Evolutionary conservation across 352 stramenopile species (phyloP), one percentile per base, ranked within the genome.

Genomic region (Globisporangium viniferum): DNA sequence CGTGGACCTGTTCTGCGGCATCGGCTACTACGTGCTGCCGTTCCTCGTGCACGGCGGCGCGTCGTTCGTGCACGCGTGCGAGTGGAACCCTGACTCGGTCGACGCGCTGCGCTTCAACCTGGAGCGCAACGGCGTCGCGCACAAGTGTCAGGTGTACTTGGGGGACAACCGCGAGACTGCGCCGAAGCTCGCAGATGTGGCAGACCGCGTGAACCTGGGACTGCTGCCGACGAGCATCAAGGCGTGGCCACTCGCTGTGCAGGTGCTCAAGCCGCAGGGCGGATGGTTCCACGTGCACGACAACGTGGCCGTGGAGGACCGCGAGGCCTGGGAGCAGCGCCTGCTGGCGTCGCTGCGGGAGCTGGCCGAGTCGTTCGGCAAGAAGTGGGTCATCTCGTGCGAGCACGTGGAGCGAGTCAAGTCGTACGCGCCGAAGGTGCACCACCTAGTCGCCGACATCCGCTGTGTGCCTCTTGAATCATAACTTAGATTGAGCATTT

Each of bases 11-110:
- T 99, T 98, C 67, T 96, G 93, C 44, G 97, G 97, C n/a, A 99
- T 99, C 74, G 97, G 97, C 15, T 99, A 99, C 74, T 99, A 99
- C 69, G 95, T 98, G 31, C 75, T 99, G 22, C 97, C 96, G 0
- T 98, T 98, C 59, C 79, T 98, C 5, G 83, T 98, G 51, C 85
- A 98, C 67, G 95, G 91, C 41, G 88, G 90, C 10, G 95, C 93
- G 2, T 70, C 75, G 3, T 89, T 97, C 62, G 91, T 99, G 2
- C 90, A 97, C 62, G 92, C 94, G 18, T 98, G 94, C 67, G 97
- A 99, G 74, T 99, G 95, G 96, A 99, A 99, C 67, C 87, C 92
- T 2, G 82, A 98, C 78, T 98, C 96, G 48, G 80, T 98, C 1
- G 78, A 81, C 57, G 93, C 93, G 15, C 74, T 99, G 33, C 78